Conservation (phyloP, 148 eudicot species). For the Hydrangea macrophylla region DNA sequence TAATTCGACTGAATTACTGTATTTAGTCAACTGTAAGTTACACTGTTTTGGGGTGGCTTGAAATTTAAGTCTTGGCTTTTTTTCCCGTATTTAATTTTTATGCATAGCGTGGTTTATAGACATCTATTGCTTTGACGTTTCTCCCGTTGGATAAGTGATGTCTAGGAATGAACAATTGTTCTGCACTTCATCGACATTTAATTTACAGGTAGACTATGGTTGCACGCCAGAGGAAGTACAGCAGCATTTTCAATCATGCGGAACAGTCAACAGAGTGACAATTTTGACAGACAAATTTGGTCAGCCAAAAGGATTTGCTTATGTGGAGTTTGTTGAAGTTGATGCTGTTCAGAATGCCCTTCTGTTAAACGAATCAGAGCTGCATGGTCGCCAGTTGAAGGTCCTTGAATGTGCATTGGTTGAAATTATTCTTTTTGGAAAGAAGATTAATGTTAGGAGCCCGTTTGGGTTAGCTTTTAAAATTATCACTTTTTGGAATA, state of each 20-base stretch:
- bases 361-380: constrained; percentile 24
- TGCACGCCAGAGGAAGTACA: constrained; percentile 29
- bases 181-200: not conserved
- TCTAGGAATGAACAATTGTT: not conserved
- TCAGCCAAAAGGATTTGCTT: constrained; percentile 25
- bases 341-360: constrained; percentile 27
- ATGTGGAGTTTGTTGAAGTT: constrained; percentile 26
- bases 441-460: too few species aligned
- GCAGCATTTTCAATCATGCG: constrained; percentile 23
- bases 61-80: too few species aligned
- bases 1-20: not conserved
- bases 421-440: too few species aligned
- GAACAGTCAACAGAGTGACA: constrained; percentile 24
- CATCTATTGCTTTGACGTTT: not conserved
- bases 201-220: constrained; percentile 26
- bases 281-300: constrained; percentile 24
- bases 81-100: not conserved
- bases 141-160: not conserved
- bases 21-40: not conserved
- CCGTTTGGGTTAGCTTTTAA: not conserved
- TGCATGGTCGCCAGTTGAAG: constrained; percentile 30
- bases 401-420: constrained; percentile 7
- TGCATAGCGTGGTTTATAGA: not conserved
- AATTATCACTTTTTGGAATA: too few species aligned
- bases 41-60: not conserved